A percentile compares a stretch with the other conserved stretches of the same genome.
Evolutionary conservation across 345 rosid genomes (phyloP).

Genomic region (Gynandropsis gynandra): DNA sequence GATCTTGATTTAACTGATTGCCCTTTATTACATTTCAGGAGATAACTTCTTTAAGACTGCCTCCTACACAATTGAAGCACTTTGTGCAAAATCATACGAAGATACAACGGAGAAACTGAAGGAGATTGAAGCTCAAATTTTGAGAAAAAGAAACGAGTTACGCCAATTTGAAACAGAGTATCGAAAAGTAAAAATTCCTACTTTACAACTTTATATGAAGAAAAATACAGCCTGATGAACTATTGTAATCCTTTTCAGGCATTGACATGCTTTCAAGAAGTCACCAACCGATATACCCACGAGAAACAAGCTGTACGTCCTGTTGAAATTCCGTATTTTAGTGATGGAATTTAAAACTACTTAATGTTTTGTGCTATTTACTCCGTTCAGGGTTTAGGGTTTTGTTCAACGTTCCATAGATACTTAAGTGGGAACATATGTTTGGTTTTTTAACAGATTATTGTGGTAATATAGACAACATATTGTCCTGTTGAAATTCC

Average conservation of each 20-base stretch:
- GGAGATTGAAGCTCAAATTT: conserved; percentile 81
- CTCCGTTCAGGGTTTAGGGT: too few relatives aligned
- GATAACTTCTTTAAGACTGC: conserved; percentile 98
- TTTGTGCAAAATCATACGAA: conserved; percentile 81
- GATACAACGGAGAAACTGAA: conserved; percentile 68
- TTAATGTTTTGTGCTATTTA: too few relatives aligned
- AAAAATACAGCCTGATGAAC: conserved; percentile 15
- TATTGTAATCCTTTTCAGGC: conserved; percentile 47
- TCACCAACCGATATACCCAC: conserved; percentile 71
- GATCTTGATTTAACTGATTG: conserved; percentile 18
- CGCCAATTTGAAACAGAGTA: conserved; percentile 95
- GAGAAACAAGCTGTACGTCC: conserved; percentile 89
- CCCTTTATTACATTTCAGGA: conserved; percentile 42
- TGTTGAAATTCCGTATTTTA: not conserved
- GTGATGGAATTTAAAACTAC: too few relatives aligned
- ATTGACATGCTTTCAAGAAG: conserved; percentile 93
- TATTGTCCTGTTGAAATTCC: not conserved
- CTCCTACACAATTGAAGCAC: conserved; percentile 85
- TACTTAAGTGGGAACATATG: too few relatives aligned
- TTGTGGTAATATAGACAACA: too few relatives aligned
- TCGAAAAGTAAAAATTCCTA: conserved; percentile 53
- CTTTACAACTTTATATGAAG: not conserved
- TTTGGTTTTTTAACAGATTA: too few relatives aligned
- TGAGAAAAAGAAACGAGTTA: conserved; percentile 82
- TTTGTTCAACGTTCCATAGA: too few relatives aligned